Evolutionary conservation across 2,329 filamentous ascomycete genomes (phyloP).

Genomic region (Ophiocordyceps polyrhachis-furcata): DNA sequence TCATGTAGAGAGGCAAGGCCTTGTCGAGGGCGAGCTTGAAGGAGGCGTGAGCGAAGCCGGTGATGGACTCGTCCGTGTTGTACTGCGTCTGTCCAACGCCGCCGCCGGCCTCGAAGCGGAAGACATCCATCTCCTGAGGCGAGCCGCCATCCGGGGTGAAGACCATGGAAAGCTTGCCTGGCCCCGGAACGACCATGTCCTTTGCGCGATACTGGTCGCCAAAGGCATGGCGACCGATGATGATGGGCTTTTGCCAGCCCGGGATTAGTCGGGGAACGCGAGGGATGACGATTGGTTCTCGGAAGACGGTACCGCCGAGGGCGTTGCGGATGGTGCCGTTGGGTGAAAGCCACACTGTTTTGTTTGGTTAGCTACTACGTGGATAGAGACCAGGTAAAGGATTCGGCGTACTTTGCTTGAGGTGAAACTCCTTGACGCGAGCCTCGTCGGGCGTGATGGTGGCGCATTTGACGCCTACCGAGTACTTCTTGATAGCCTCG

Average conservation of each 20-base stretch:
- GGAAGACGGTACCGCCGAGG: constrained; percentile 90
- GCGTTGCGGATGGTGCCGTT: constrained; percentile 73
- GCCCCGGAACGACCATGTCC: constrained; percentile 65
- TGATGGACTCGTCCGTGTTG: constrained; percentile 93
- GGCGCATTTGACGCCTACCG: constrained; percentile 95
- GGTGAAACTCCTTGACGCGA: constrained; percentile 91
- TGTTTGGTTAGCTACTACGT: constrained; percentile 20
- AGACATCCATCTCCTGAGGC: constrained; percentile 78
- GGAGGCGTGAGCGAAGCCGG: constrained; percentile 83
- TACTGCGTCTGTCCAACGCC: constrained; percentile 91
- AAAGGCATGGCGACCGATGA: constrained; percentile 95
- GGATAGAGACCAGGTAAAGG: not conserved
- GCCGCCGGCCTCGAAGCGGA: constrained; percentile 68
- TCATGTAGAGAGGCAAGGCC: constrained; percentile 92
- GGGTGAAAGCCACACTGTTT: constrained; percentile 84
- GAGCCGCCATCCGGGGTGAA: constrained; percentile 73
- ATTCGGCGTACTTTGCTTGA: constrained; percentile 70
- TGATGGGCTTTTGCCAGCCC: constrained; percentile 97
- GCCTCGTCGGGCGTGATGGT: constrained; percentile 98
- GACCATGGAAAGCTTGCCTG: constrained; percentile 84
- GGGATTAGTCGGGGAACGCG: constrained; percentile 83
- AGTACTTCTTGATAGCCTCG: constrained; percentile 98
- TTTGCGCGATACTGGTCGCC: constrained; percentile 98
- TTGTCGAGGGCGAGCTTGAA: constrained; percentile 91
- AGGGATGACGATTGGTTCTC: constrained; percentile 93